Evolutionary conservation across 2,329 filamentous ascomycete genomes (phyloP).

Genomic region (Whalleya microplaca): DNA sequence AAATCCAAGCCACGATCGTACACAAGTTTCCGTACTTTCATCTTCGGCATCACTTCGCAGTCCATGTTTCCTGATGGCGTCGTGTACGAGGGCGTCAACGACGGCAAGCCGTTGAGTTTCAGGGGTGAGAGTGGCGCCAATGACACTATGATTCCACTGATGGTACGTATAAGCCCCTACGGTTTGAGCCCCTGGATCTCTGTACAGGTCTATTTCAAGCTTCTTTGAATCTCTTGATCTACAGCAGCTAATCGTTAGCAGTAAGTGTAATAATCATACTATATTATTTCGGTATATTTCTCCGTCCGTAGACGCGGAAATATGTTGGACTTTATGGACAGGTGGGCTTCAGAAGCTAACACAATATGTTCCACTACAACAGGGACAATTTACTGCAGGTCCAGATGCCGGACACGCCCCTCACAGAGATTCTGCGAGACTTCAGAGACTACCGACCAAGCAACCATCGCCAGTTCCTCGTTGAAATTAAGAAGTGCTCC

Average conservation of each 20-base stretch:
- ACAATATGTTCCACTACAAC: constrained; percentile 1
- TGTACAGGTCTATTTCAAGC: not conserved
- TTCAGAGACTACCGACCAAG: constrained; percentile 89
- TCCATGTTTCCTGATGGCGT: constrained; percentile 94
- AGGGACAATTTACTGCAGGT: constrained; percentile 81
- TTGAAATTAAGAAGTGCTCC: constrained; percentile 63
- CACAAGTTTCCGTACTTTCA: constrained; percentile 91
- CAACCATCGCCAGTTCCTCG: constrained; percentile 85
- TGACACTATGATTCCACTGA: constrained; percentile 89
- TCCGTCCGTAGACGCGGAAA: not conserved
- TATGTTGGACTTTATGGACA: not conserved
- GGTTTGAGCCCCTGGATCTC: not conserved
- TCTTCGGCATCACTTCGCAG: constrained; percentile 93
- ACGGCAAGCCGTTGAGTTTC: constrained; percentile 73
- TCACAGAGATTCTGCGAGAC: constrained; percentile 85
- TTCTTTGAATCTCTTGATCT: not conserved
- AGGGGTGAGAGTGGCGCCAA: constrained; percentile 93
- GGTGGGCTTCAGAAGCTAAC: not conserved
- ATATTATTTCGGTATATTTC: not conserved
- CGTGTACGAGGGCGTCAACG: constrained; percentile 81
- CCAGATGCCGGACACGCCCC: constrained; percentile 83
- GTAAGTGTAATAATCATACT: not conserved
- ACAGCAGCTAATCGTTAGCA: not conserved
- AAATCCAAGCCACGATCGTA: constrained; percentile 84
- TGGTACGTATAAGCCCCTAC: constrained; percentile 38